Evolutionary conservation across 768 basidiomycete species (phyloP).

Genomic region (Krasilnikovozyma curviuscula): DNA sequence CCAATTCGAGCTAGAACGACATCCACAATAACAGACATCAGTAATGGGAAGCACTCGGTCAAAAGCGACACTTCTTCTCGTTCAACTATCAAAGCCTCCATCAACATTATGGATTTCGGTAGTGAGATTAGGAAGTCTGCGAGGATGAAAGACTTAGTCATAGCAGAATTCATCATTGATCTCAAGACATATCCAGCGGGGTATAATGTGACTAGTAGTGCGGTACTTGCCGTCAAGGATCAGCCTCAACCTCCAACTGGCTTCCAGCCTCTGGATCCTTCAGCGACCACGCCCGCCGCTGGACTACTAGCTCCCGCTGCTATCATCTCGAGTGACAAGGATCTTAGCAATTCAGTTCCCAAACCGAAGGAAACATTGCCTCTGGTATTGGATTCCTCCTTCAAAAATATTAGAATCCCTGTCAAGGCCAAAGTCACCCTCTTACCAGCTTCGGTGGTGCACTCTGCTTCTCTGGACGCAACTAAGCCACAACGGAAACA

Average conservation of each 20-base stretch:
- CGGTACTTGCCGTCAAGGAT: not conserved
- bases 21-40: not conserved
- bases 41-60: not conserved
- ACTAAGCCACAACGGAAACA: constrained; percentile 40
- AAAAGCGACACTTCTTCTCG: constrained; percentile 29
- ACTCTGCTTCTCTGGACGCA: constrained; percentile 39
- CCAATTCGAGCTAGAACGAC: not conserved
- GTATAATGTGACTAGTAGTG: constrained; percentile 33
- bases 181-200: constrained; percentile 59
- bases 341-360: constrained; percentile 16
- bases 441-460: constrained; percentile 57
- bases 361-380: not conserved
- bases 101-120: constrained; percentile 27
- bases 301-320: too few relatives aligned
- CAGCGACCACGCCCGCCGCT: too few relatives aligned
- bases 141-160: constrained; percentile 44
- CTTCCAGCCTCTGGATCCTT: too few relatives aligned
- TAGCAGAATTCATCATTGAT: constrained; percentile 63
- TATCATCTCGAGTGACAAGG: too few relatives aligned
- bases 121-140: constrained; percentile 24
- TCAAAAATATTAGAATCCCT: constrained; percentile 19
- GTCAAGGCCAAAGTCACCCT: constrained; percentile 42
- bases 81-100: constrained; percentile 24
- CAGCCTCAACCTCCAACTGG: not conserved
- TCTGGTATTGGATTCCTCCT: too few relatives aligned